A percentile compares a stretch with the other conserved stretches of the same genome.
phyloP scores from a whole-genome alignment of 768 basidiomycete species.

The Naematelia encephala region DNA sequence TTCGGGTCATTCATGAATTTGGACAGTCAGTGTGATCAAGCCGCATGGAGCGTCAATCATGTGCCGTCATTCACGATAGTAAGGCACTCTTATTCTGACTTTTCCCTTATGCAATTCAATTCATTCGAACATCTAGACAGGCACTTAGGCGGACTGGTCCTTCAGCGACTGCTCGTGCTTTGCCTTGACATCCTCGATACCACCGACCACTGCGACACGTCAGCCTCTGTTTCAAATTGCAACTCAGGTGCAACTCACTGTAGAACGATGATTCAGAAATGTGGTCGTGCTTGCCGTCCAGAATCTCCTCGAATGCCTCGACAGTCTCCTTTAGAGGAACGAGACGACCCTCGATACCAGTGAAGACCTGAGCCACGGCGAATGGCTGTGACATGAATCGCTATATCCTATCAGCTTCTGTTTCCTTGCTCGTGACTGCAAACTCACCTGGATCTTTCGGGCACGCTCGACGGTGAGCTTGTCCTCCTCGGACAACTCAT shows the following conservation, averaged over 20 bases:
- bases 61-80: too few species aligned
- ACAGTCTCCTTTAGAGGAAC: constrained; percentile 81
- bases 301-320: constrained; percentile 87
- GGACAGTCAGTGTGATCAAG: too few species aligned
- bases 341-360: constrained; percentile 96
- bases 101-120: neutral
- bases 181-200: constrained; percentile 91
- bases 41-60: too few species aligned
- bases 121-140: neutral
- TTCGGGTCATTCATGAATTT: too few species aligned
- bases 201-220: constrained; percentile 59
- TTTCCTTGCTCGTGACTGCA: constrained; percentile 40
- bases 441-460: constrained; percentile 75
- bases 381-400: constrained; percentile 99
- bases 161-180: constrained; percentile 98
- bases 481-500: constrained; percentile 99
- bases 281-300: constrained; percentile 78
- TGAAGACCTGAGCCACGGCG: constrained; percentile 99
- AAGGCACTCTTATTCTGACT: too few species aligned
- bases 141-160: constrained; percentile 64
- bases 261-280: constrained; percentile 97
- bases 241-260: constrained; percentile 55
- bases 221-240: neutral
- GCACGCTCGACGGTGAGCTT: constrained; percentile 97
- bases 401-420: neutral